phyloP scores from a whole-genome alignment of 1,284 basidiomycete species.

The Inonotus hispidus region DNA sequence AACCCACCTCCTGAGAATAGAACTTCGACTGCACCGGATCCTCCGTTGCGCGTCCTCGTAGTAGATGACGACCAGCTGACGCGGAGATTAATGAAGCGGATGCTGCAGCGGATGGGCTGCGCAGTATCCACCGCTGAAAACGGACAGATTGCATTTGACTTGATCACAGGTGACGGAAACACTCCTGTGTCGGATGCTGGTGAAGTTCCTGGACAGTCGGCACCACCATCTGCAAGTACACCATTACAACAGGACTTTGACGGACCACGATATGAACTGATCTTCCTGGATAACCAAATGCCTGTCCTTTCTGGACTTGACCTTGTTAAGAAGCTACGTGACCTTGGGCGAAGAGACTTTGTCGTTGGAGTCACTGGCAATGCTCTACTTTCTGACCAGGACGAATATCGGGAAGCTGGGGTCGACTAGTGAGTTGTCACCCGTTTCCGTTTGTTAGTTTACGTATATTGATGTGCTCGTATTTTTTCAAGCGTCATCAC shows the following conservation, averaged over 20 bases:
- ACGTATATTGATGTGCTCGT: slow-evolving; percentile 1
- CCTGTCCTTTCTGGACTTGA: slow-evolving; percentile 77
- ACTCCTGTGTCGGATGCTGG: slow-evolving; percentile 30
- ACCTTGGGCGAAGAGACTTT: slow-evolving; percentile 63
- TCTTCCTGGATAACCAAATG: slow-evolving; percentile 89
- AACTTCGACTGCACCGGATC: slow-evolving; percentile 29
- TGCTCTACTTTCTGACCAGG: slow-evolving; percentile 21
- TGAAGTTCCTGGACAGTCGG: slow-evolving; percentile 12
- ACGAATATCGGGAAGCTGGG: slow-evolving; percentile 21
- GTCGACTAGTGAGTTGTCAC: slow-evolving; percentile 55
- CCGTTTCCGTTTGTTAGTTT: neutral
- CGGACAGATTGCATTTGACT: slow-evolving; percentile 54
- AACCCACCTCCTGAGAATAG: slow-evolving; percentile 9
- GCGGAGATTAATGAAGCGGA: slow-evolving; percentile 75
- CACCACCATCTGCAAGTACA: slow-evolving; percentile 18
- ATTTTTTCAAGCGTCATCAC: slow-evolving; percentile 46
- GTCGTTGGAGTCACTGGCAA: slow-evolving; percentile 66
- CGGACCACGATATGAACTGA: slow-evolving; percentile 50
- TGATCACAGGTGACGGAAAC: slow-evolving; percentile 28
- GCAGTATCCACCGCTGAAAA: slow-evolving; percentile 81
- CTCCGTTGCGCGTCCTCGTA: slow-evolving; percentile 56
- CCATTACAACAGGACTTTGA: slow-evolving; percentile 5
- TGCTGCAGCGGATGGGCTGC: slow-evolving; percentile 77
- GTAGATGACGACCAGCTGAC: slow-evolving; percentile 80
- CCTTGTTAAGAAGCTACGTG: slow-evolving; percentile 60